Percentiles rank a stretch among this genome's conserved stretches.
These are phyloP conservation scores for Beauveria australis DNA, from an alignment of 2,329 filamentous ascomycete species.

Conservation along the genomic window DNA sequence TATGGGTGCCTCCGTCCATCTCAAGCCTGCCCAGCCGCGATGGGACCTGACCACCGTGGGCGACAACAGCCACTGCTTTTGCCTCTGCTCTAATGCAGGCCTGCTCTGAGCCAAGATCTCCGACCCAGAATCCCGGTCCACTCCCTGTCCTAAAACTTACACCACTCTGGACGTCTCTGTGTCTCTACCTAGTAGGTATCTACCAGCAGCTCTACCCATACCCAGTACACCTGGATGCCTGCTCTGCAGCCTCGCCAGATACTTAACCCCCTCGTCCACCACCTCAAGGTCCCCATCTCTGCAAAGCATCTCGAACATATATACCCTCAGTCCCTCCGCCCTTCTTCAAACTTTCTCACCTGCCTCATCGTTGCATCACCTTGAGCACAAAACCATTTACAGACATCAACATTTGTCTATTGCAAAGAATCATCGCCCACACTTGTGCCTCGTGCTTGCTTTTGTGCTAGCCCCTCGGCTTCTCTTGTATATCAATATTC, in stretches of 20 bases:
- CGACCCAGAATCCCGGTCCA: slow-evolving; percentile 12
- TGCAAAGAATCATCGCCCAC: not conserved
- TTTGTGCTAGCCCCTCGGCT: not conserved
- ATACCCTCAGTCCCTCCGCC: slow-evolving; percentile 8
- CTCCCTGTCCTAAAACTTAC: slow-evolving; percentile 8
- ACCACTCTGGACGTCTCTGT: slow-evolving; percentile 1
- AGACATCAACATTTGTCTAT: not conserved
- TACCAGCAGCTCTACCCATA: not conserved
- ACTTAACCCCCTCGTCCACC: slow-evolving; percentile 12
- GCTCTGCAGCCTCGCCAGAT: slow-evolving; percentile 6
- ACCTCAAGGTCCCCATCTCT: not conserved
- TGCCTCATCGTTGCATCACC: not conserved
- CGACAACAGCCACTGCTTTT: not conserved
- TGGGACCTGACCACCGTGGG: slow-evolving; percentile 6
- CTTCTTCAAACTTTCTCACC: not conserved
- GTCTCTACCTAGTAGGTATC: not conserved
- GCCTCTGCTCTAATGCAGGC: slow-evolving; percentile 11
- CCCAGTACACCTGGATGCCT: not conserved
- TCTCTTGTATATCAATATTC: not conserved
- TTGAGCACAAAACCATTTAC: not conserved
- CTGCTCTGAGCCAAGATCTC: slow-evolving; percentile 12
- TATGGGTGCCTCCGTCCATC: not conserved
- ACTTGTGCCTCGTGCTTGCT: not conserved
- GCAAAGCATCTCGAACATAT: slow-evolving; percentile 9
- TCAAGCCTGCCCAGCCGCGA: slow-evolving; percentile 7